phyloP scores from a whole-genome alignment of 2,329 filamentous ascomycete genomes.

The Arthrocladium fulminans region DNA sequence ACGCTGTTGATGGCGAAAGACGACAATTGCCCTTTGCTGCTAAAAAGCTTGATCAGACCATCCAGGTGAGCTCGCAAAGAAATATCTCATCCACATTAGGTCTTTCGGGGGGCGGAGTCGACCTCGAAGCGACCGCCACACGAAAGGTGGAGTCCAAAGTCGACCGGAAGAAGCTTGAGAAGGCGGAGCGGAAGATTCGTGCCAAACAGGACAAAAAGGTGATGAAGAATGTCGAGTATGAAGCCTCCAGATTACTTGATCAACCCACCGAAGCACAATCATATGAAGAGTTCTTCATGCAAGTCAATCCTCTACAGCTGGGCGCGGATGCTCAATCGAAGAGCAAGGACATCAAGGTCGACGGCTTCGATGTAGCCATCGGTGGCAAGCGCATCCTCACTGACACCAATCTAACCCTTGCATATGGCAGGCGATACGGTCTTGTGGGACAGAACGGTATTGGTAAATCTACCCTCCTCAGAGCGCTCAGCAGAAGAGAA shows the following conservation, averaged over 20 bases:
- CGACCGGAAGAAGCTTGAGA: constrained; percentile 97
- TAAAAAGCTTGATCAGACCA: constrained; percentile 81
- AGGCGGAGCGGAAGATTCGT: constrained; percentile 93
- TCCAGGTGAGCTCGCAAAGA: constrained; percentile 85
- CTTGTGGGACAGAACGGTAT: constrained; percentile 99
- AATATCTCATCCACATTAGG: constrained; percentile 96
- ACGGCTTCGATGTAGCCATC: constrained; percentile 91
- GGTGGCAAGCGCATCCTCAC: constrained; percentile 79
- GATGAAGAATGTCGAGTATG: constrained; percentile 97
- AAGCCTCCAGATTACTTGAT: constrained; percentile 81
- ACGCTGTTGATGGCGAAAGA: constrained; percentile 58
- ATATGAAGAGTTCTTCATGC: constrained; percentile 99
- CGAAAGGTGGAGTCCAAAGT: constrained; percentile 96
- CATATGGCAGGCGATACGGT: constrained; percentile 91
- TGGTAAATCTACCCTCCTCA: constrained; percentile 87
- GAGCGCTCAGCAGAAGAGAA: constrained; percentile 86
- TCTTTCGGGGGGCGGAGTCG: constrained; percentile 72
- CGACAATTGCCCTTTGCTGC: constrained; percentile 65
- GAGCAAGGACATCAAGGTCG: constrained; percentile 98
- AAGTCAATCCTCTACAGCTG: constrained; percentile 90
- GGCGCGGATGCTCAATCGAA: constrained; percentile 64
- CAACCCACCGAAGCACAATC: constrained; percentile 75
- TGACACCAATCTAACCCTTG: constrained; percentile 80
- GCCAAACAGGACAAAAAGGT: constrained; percentile 98
- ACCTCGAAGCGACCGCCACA: constrained; percentile 84